These are phyloP conservation scores for Fraxinus angustifolia DNA, from an alignment of 305 asterid genomes.

Conservation along the genomic window DNA sequence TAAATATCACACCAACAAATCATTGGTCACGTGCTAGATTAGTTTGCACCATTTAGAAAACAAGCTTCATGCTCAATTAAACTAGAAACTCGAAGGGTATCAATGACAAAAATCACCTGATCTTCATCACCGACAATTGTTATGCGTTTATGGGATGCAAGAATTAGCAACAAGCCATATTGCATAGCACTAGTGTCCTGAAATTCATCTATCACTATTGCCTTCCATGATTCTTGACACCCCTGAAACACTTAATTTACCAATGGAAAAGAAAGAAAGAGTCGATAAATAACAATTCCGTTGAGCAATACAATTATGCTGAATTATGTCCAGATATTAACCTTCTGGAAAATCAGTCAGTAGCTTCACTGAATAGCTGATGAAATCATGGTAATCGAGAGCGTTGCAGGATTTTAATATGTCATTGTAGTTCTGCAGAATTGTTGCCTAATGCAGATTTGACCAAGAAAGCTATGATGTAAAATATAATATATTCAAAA, in stretches of 20 bases:
- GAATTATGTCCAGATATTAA: constrained; percentile 27
- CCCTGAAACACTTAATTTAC: constrained; percentile 52
- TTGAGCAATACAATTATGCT: constrained; percentile 16
- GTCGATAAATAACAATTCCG: constrained; percentile 21
- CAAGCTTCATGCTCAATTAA: background rate
- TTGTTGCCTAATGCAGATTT: constrained; percentile 60
- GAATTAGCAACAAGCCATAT: constrained; percentile 59
- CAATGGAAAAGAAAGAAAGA: constrained; percentile 26
- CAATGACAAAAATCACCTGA: constrained; percentile 57
- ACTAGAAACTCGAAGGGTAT: constrained; percentile 8
- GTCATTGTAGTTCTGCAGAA: constrained; percentile 66
- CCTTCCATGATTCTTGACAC: constrained; percentile 82
- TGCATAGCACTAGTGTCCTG: constrained; percentile 98
- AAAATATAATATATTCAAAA: background rate
- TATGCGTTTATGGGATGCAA: constrained; percentile 78
- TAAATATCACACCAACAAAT: background rate
- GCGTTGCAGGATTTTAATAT: constrained; percentile 89
- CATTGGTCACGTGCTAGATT: background rate
- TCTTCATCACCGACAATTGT: constrained; percentile 98
- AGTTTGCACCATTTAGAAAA: background rate
- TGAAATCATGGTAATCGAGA: constrained; percentile 92
- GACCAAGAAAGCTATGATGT: constrained; percentile 21
- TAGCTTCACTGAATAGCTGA: constrained; percentile 77
- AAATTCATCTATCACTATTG: constrained; percentile 88
- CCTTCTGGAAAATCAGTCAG: constrained; percentile 90